Conservation (phyloP, 2,329 filamentous ascomycete species). For the Aspergillus neotritici region DNA sequence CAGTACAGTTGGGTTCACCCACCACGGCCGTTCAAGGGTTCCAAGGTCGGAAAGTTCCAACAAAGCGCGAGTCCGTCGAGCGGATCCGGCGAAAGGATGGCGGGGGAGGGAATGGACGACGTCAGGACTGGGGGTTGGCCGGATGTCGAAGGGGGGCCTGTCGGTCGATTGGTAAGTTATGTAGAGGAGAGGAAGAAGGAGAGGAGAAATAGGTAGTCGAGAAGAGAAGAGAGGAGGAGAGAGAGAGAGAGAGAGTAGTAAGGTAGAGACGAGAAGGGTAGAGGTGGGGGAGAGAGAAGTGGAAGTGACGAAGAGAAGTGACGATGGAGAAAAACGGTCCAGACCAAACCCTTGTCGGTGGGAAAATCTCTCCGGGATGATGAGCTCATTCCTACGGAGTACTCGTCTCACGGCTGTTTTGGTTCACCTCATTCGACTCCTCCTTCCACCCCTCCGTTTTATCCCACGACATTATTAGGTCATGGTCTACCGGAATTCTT, state of each 20-base stretch:
- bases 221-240: background rate
- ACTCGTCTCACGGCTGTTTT: no score
- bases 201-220: slow-evolving; percentile 1
- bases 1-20: slow-evolving; percentile 19
- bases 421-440: no score
- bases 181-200: background rate
- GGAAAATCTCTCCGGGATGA: background rate
- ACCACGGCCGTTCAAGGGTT: slow-evolving; percentile 7
- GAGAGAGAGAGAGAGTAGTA: background rate
- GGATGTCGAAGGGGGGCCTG: background rate
- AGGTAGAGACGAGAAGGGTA: background rate
- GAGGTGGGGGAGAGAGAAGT: slow-evolving; percentile 1
- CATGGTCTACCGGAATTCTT: no score
- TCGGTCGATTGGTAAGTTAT: background rate
- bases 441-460: background rate
- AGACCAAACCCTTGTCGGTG: background rate
- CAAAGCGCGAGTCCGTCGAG: background rate
- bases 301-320: slow-evolving; percentile 3
- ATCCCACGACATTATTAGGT: no score
- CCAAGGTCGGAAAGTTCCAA: background rate
- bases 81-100: background rate
- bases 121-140: slow-evolving; percentile 7
- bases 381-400: slow-evolving; percentile 5
- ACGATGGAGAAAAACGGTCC: background rate
- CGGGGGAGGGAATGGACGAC: background rate